These are phyloP conservation scores for Rhododendron kiyosumense DNA, from an alignment of 148 eudicot species.

Conservation along the genomic window DNA sequence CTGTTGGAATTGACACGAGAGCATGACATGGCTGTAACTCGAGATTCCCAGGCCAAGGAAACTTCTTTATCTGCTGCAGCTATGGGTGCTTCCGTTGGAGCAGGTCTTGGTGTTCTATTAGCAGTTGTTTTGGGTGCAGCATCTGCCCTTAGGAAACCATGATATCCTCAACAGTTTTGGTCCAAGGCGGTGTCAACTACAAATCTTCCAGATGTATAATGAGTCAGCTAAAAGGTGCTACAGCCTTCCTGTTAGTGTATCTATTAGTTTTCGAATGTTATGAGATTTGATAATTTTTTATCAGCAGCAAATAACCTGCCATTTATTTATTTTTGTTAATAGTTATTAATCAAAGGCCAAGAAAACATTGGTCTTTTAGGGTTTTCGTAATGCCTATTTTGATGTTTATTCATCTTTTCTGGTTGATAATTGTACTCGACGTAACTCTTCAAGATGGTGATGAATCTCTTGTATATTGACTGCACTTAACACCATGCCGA, in stretches of 20 bases:
- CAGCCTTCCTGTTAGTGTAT: background rate
- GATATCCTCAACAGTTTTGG: slow-evolving; percentile 19
- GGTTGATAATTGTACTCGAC: background rate
- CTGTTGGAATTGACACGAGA: slow-evolving; percentile 51
- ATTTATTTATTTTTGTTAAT: slow-evolving; percentile 5
- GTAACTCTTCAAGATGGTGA: background rate
- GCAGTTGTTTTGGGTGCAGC: slow-evolving; percentile 99
- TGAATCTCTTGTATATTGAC: background rate
- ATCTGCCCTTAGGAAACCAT: slow-evolving; percentile 94
- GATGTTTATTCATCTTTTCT: background rate
- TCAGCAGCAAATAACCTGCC: background rate
- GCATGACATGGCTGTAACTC: slow-evolving; percentile 39
- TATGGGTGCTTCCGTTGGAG: slow-evolving; percentile 90
- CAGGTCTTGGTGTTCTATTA: slow-evolving; percentile 85
- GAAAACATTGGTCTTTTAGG: background rate
- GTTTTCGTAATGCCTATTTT: background rate
- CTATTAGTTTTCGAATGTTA: background rate
- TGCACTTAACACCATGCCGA: background rate
- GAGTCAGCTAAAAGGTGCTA: slow-evolving; percentile 1
- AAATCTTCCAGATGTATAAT: background rate
- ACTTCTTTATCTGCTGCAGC: slow-evolving; percentile 73
- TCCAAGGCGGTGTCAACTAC: background rate
- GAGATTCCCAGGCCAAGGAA: slow-evolving; percentile 54
- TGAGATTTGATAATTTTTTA: background rate
- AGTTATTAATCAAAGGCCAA: background rate